Evolutionary conservation across 768 basidiomycete genomes (phyloP), one percentile per base, ranked within the genome.

Genomic region (Suillus occidentalis): DNA sequence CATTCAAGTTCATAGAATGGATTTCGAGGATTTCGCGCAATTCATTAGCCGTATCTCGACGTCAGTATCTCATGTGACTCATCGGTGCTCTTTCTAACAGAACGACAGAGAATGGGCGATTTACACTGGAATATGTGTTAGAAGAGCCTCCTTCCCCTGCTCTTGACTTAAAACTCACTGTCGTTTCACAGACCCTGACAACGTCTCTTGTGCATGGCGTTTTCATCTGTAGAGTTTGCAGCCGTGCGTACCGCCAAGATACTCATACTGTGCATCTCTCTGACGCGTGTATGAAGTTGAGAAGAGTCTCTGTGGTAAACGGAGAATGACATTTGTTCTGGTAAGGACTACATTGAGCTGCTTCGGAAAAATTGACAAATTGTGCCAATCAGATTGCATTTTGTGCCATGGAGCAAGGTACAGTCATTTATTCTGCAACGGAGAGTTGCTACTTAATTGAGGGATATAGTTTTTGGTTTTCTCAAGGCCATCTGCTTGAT

Each of bases 271-370:
- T 40, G 9, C 4, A 28, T 58, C 10, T 20, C 25, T 59, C 57
- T 42, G 12, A 59, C 28, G 39, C 7, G 10, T 12, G 10, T 16
- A 18, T 59, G 25, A 40, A 59, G 57, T 59, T 28, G 57, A 59
- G 39, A 59, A 59, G 25, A 59, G 6, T 59, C 39, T 59, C 16
- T 42, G 25, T 20, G 57, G 25, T 42, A 59, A 28, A 59, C 39
- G 57, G 18, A 59, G 25, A 42, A 59, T 59, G 39, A 1, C 57
- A 59, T 42, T 40, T 36, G 39, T 59, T 59, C 39, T 59, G 39
- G 57, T 59, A 59, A 10, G 57, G n/a, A 28, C 25, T 59, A 16
- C 18, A 3, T 59, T 42, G 39, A 3, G 18, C 10, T 40, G 18
- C 25, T 39, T 59, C 57, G 10, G 6, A 25, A 40, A 25, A 18